Base-by-base conservation (phyloP, 2,329 filamentous ascomycete species). In the Claviceps purpurea region DNA sequence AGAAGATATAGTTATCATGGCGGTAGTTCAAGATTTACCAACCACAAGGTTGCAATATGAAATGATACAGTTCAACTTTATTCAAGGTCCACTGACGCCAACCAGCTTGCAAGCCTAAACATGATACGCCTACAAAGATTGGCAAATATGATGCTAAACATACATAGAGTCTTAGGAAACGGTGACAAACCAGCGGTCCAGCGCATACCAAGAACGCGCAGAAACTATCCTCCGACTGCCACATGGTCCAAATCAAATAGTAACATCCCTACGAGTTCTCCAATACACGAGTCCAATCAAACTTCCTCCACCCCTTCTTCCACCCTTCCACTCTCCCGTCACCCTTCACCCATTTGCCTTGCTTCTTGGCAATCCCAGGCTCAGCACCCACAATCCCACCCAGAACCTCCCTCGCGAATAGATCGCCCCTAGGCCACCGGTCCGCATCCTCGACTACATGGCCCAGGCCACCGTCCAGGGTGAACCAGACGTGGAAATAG, bases 401-500 rank as follows among this genome's bases (percentile, higher is more conserved):
- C 40, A 98, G 74, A 6, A 95, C 80, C 70, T 97, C 93, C 51
- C 93, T 75, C 2, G 93, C 93, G 65, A 98, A 98, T 18, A 96
- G 66, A 67, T 98, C 93, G 0, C 91, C 91, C 60, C 78, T 80
- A 0, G 94, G 94, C 93, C 93, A 98, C 49, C 82, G 75, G 48
- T 81, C 77, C 30, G 82, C 73, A 60, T 98, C 87, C 68, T 98
- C 93, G 0, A 98, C 87, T 8, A 98, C 75, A 65, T 98, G 93
- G 0, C 89, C 93, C 57, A 98, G 69, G 0, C 93, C 93, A 2
- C 93, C 93, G 63, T 98, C 90, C 1, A 98, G 72, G 50, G 82
- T 80, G 64, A 97, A 97, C 90, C 91, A 98, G 20, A 84, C 91
- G 66, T 98, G 93, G 62, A 98, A 98, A 66, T 98, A 98, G 0